Percentiles rank a stretch among this genome's conserved stretches.
phyloP scores from a whole-genome alignment of 805 yeast species.

The Sugiyamaella lignohabitans region DNA sequence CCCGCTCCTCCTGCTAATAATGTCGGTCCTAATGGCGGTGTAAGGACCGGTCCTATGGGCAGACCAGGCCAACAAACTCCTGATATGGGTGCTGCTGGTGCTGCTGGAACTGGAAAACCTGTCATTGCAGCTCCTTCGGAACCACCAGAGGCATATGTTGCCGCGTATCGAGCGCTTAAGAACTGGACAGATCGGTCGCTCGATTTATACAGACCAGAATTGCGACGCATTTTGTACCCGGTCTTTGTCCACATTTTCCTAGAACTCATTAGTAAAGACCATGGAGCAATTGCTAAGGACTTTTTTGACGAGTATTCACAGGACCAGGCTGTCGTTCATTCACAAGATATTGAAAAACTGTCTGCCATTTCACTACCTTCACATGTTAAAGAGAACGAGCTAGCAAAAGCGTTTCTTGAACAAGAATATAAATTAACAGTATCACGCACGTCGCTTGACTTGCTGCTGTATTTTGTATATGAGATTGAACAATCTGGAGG shows the following conservation, averaged over 20 bases:
- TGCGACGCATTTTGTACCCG: constrained; percentile 79
- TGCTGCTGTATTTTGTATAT: constrained; percentile 77
- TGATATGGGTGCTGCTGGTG: not conserved
- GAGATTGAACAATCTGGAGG: constrained; percentile 94
- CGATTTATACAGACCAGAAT: constrained; percentile 84
- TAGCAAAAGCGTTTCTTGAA: constrained; percentile 66
- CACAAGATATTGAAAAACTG: constrained; percentile 64
- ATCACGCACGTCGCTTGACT: constrained; percentile 77
- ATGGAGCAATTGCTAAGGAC: constrained; percentile 49
- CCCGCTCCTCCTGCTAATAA: constrained; percentile 24
- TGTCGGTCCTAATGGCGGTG: constrained; percentile 19
- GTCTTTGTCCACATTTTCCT: constrained; percentile 85
- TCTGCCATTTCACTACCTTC: constrained; percentile 71
- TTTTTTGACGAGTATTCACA: constrained; percentile 69
- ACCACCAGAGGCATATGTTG: constrained; percentile 64
- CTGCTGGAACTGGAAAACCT: constrained; percentile 19
- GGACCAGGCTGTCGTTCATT: constrained; percentile 73
- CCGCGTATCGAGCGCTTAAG: constrained; percentile 73
- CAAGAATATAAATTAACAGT: constrained; percentile 70
- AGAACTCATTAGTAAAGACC: constrained; percentile 64
- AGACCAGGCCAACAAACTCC: not conserved
- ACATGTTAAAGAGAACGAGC: constrained; percentile 74
- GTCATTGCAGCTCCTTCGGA: constrained; percentile 23
- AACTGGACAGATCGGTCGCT: constrained; percentile 88
- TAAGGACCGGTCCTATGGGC: constrained; percentile 16